Evolutionary conservation across 805 yeast species (phyloP).

Genomic region (Candida lessepsii): DNA sequence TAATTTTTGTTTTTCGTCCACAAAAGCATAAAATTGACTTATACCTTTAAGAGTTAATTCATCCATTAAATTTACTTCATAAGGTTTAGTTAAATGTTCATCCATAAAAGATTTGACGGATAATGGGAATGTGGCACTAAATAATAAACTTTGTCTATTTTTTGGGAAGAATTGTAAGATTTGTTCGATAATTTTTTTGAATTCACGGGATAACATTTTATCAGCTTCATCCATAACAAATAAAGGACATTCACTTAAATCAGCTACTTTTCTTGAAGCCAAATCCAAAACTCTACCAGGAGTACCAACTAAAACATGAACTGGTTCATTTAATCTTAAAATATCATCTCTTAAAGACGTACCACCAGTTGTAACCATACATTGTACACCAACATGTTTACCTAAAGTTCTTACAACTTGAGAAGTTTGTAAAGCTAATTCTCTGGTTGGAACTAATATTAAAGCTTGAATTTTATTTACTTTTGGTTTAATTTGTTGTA

Average conservation of each 20-base stretch:
- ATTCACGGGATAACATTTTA: slow-evolving; percentile 90
- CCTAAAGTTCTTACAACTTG: slow-evolving; percentile 96
- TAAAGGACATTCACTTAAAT: slow-evolving; percentile 78
- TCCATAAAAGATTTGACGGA: slow-evolving; percentile 93
- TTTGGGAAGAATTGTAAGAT: slow-evolving; percentile 77
- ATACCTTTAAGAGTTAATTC: slow-evolving; percentile 95
- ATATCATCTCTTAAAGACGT: slow-evolving; percentile 93
- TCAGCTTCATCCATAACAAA: slow-evolving; percentile 99
- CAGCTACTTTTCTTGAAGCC: slow-evolving; percentile 85
- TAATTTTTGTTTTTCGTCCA: slow-evolving; percentile 92
- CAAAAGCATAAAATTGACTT: slow-evolving; percentile 97
- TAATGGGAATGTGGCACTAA: slow-evolving; percentile 95
- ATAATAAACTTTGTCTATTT: slow-evolving; percentile 72
- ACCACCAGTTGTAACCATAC: slow-evolving; percentile 99
- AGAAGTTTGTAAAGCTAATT: slow-evolving; percentile 94
- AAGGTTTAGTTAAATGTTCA: slow-evolving; percentile 83
- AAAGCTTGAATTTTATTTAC: slow-evolving; percentile 83
- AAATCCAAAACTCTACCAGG: slow-evolving; percentile 97
- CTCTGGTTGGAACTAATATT: slow-evolving; percentile 95
- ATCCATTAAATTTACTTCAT: slow-evolving; percentile 96
- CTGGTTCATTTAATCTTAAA: slow-evolving; percentile 86
- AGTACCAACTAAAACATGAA: slow-evolving; percentile 93
- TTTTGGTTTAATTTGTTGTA: slow-evolving; percentile 86
- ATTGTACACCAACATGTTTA: slow-evolving; percentile 85
- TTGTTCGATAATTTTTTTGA: slow-evolving; percentile 82